A percentile compares a stretch with the other conserved stretches of the same genome.
phyloP scores from a whole-genome alignment of 768 basidiomycete genomes.

The Suillus alpinus region DNA sequence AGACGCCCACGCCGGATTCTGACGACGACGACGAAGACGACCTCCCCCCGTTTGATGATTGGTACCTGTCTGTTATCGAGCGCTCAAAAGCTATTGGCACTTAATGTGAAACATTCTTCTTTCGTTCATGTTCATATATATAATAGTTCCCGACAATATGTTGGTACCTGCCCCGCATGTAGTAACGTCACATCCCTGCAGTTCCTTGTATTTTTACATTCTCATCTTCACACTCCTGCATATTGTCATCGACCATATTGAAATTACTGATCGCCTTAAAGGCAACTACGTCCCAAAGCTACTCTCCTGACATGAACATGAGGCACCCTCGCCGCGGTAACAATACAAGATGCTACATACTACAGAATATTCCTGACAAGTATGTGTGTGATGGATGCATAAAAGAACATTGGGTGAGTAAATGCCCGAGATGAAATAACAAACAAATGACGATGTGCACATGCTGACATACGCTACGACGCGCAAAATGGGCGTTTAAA shows the following conservation, averaged over 20 bases:
- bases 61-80: conserved; percentile 13
- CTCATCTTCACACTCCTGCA: not conserved
- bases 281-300: not conserved
- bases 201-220: not conserved
- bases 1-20: not conserved
- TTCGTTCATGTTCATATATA: not conserved
- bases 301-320: not conserved
- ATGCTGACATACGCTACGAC: not conserved
- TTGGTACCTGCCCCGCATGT: conserved; percentile 3
- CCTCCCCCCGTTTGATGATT: conserved; percentile 16
- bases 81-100: conserved; percentile 5
- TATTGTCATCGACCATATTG: not conserved
- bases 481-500: not conserved
- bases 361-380: not conserved
- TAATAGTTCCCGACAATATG: not conserved
- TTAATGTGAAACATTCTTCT: not conserved
- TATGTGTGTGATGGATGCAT: not conserved
- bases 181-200: not conserved
- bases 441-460: not conserved
- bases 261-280: not conserved
- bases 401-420: conserved; percentile 1
- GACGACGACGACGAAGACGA: conserved; percentile 11
- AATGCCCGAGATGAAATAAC: not conserved
- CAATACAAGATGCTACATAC: conserved; percentile 3
- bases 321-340: not conserved